Percentiles rank a stretch among this genome's conserved stretches.
phyloP scores from a whole-genome alignment of 768 basidiomycete species.

The Kwoniella shandongensis region DNA sequence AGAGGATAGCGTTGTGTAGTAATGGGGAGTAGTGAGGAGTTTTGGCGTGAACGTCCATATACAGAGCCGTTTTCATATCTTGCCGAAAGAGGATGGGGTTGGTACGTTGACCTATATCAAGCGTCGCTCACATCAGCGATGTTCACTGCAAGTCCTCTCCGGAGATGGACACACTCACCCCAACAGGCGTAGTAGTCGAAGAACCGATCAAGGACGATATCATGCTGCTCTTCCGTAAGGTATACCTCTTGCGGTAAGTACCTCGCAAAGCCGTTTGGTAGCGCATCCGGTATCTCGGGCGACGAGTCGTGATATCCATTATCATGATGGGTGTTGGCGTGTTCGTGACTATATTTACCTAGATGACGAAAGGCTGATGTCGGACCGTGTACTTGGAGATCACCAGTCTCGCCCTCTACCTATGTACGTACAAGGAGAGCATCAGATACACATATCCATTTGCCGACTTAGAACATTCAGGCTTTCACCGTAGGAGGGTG shows the following conservation, averaged over 20 bases:
- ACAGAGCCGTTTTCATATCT: conserved; percentile 31
- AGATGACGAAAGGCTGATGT: conserved; percentile 48
- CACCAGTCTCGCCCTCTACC: conserved; percentile 39
- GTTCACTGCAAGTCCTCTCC: neutral
- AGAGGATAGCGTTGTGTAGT: conserved; percentile 68
- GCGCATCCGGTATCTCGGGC: conserved; percentile 6
- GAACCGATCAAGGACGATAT: conserved; percentile 37
- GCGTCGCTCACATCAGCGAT: neutral
- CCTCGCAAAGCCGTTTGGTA: conserved; percentile 15
- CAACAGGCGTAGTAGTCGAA: conserved; percentile 45
- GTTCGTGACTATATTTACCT: conserved; percentile 22
- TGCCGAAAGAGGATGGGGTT: conserved; percentile 32
- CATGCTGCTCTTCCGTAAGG: conserved; percentile 36
- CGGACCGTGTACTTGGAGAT: conserved; percentile 48
- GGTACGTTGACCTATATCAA: conserved; percentile 23
- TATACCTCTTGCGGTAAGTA: conserved; percentile 35
- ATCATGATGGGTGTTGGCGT: neutral
- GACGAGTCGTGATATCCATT: neutral
- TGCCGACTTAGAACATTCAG: too few species aligned
- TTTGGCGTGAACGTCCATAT: conserved; percentile 4
- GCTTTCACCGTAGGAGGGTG: too few species aligned
- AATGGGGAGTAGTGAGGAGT: conserved; percentile 66
- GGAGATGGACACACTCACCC: conserved; percentile 25
- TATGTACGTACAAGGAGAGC: neutral
- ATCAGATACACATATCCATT: too few species aligned